Evolutionary conservation across 108 stramenopile species (phyloP), one percentile per base, ranked within the genome.

Genomic region (Conticribra weissflogii): DNA sequence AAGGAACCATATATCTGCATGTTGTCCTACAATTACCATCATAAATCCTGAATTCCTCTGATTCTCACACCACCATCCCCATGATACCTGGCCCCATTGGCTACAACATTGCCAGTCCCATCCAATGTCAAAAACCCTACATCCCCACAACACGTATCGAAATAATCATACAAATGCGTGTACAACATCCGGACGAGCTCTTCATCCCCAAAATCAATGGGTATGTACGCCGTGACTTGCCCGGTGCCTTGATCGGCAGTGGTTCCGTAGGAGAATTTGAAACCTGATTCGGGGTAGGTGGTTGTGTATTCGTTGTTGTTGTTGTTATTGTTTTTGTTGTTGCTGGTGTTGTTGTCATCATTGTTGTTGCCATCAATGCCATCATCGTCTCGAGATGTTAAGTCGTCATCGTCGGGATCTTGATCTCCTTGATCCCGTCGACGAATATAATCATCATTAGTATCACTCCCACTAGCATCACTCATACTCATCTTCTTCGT

Each of bases 161-260:
- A 82, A 60, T 87, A 88, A 59, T 88, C 88, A 23, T 59, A 47
- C 31, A 93, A 51, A 66, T 93, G 84, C 2, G 81, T 78, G 15
- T 83, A 59, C 12, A 93, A 60, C 49, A 91, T 85, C 12, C 64
- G 52, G 2, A 89, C 53, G 2, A 93, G 34, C 76, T 93, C 92
- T 27, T 83, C 81, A 59, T 93, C 84, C 15, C 68, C 27, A 78
- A 93, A 91, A 57, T 93, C 92, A 15, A 89, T 78, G 16, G 92
- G 92, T 23, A 93, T 75, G 45, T 83, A 61, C 30, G 89, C 79
- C 17, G 83, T 88, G 12, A 90, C 89, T 30, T 74, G 67, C 5
- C 72, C 78, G 33, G 49, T 48, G 16, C 63, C 63, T 47, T 78
- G 76, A 31, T 61, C 74, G 45, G 81, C 70, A 55, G 83, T 79